These are phyloP conservation scores for Leptographium galeiforme DNA, from an alignment of 2,329 filamentous ascomycete species.

Conservation along the genomic window DNA sequence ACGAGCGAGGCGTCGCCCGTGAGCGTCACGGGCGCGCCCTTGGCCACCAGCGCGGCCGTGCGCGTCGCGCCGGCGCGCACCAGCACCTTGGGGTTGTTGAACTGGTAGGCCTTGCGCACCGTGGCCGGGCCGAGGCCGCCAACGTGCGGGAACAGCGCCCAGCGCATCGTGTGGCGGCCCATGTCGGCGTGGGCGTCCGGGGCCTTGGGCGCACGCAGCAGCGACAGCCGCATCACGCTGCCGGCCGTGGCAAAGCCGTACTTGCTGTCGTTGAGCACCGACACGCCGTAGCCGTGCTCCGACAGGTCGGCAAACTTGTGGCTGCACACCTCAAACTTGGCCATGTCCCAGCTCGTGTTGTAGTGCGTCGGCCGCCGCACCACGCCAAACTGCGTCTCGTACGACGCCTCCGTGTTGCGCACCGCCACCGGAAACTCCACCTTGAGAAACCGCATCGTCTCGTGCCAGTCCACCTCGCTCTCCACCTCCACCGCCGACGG, in stretches of 20 bases:
- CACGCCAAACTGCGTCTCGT: constrained; percentile 90
- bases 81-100: constrained; percentile 47
- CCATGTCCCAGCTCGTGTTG: constrained; percentile 83
- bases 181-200: constrained; percentile 59
- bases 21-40: constrained; percentile 46
- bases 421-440: constrained; percentile 94
- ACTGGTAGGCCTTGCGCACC: constrained; percentile 49
- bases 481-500: constrained; percentile 63
- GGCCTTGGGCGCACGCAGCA: constrained; percentile 53
- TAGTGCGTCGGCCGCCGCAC: constrained; percentile 88
- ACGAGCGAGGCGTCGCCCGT: constrained; percentile 55
- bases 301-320: constrained; percentile 63
- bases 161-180: constrained; percentile 51
- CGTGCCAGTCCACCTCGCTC: constrained; percentile 89
- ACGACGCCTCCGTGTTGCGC: constrained; percentile 80
- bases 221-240: constrained; percentile 52
- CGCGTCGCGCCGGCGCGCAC: constrained; percentile 7
- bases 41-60: constrained; percentile 21
- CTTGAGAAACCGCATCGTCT: constrained; percentile 96
- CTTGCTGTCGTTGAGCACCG: constrained; percentile 56
- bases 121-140: constrained; percentile 43
- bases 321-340: constrained; percentile 66
- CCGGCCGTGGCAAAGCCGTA: constrained; percentile 57
- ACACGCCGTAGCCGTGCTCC: constrained; percentile 55
- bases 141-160: constrained; percentile 51